Conservation (phyloP, 495 filamentous ascomycete species). For the Lepraria neglecta region DNA sequence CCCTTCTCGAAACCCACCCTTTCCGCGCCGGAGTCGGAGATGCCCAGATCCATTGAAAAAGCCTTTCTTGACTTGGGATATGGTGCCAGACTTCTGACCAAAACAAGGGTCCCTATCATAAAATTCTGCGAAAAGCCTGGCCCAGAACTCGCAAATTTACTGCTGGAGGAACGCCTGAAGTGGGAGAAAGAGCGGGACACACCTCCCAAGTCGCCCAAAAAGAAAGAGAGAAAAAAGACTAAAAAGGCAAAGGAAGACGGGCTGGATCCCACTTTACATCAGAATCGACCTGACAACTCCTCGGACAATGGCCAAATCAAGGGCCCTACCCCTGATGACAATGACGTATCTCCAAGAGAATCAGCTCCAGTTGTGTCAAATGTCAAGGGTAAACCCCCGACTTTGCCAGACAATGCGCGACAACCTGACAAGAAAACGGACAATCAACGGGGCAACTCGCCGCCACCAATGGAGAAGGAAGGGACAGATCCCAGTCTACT, state of each 20-base stretch:
- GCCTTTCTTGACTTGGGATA: constrained; percentile 61
- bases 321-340: neutral
- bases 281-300: neutral
- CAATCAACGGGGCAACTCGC: neutral
- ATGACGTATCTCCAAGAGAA: neutral
- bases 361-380: neutral
- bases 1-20: constrained; percentile 44
- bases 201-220: neutral
- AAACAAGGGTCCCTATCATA: constrained; percentile 74
- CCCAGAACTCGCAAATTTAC: constrained; percentile 41
- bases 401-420: neutral
- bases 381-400: neutral
- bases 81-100: constrained; percentile 61
- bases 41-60: constrained; percentile 61
- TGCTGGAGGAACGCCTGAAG: constrained; percentile 52
- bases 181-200: constrained; percentile 45
- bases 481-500: constrained; percentile 31
- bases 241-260: neutral
- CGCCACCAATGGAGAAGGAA: constrained; percentile 1
- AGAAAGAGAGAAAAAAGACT: constrained; percentile 4
- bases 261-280: neutral
- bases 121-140: constrained; percentile 68
- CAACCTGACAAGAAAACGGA: neutral
- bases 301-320: neutral
- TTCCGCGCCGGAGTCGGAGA: constrained; percentile 42